These are phyloP conservation scores for Fusarium sp. DNA, from an alignment of 2,329 filamentous ascomycete genomes.

Conservation along the genomic window DNA sequence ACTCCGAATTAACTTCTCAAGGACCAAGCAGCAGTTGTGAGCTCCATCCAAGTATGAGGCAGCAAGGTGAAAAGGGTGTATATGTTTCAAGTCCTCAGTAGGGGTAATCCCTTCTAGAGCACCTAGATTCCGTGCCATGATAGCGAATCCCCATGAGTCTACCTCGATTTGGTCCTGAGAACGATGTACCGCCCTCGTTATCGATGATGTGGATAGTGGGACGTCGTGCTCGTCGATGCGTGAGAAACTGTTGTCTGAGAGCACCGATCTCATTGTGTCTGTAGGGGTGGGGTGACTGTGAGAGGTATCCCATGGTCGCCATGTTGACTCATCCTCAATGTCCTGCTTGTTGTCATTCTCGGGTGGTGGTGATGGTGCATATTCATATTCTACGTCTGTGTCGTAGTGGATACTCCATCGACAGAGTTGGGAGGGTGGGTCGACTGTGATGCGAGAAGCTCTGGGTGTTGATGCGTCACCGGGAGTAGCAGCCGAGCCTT, in stretches of 20 bases:
- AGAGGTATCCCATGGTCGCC: not conserved
- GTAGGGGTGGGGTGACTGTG: not conserved
- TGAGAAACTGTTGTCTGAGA: not conserved
- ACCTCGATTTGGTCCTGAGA: not conserved
- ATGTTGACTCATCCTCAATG: not conserved
- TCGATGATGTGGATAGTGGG: not conserved
- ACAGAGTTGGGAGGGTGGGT: not conserved
- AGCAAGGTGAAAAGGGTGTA: not conserved
- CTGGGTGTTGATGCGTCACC: accelerated
- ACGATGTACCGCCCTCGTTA: not conserved
- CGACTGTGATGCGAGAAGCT: not conserved
- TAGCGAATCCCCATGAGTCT: not conserved
- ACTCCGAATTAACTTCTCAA: too few species aligned
- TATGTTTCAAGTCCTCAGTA: not conserved
- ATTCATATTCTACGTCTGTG: accelerated
- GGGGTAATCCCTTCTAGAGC: not conserved
- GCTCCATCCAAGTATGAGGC: not conserved
- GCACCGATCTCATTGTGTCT: not conserved
- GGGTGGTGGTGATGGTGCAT: not conserved
- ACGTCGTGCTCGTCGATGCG: not conserved
- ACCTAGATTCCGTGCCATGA: not conserved
- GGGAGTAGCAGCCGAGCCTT: not conserved
- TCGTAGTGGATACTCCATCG: not conserved
- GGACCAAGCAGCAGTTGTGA: not conserved
- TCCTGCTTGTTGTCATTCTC: not conserved